Percentiles rank a stretch among this genome's conserved stretches.
Conservation (phyloP, 208 protist species). For the Trypanosoma platydactyli region DNA sequence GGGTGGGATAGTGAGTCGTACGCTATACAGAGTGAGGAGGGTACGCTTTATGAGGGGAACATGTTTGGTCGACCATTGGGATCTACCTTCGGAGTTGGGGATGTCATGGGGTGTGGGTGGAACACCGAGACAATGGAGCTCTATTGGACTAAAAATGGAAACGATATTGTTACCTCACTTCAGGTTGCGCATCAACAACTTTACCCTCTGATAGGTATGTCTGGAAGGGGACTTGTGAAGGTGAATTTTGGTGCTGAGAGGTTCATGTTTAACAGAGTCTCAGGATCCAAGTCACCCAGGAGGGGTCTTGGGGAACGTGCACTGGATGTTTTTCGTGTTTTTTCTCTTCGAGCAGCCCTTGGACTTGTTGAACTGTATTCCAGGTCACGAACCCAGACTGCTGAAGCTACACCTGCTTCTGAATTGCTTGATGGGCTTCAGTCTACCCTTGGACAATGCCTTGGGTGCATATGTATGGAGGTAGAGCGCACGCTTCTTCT, state of each 20-base stretch:
- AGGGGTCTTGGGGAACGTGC: constrained; percentile 31
- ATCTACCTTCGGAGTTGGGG: constrained; percentile 65
- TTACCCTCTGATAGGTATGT: constrained; percentile 76
- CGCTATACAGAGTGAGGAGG: constrained; percentile 75
- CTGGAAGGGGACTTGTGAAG: constrained; percentile 64
- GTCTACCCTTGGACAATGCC: constrained; percentile 31
- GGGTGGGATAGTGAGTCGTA: constrained; percentile 78
- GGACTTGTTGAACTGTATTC: constrained; percentile 27
- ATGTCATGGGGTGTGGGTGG: constrained; percentile 90
- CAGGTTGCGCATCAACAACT: constrained; percentile 30
- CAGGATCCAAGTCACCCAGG: constrained; percentile 1
- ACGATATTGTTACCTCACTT: constrained; percentile 39
- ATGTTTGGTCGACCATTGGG: constrained; percentile 46
- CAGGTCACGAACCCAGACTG: not conserved
- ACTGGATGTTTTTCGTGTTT: constrained; percentile 80
- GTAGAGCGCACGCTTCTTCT: constrained; percentile 29
- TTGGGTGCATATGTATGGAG: constrained; percentile 35
- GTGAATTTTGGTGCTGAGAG: constrained; percentile 83
- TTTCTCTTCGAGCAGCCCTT: constrained; percentile 70
- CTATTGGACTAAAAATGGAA: constrained; percentile 89
- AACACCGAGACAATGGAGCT: constrained; percentile 47
- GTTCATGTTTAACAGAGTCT: constrained; percentile 56
- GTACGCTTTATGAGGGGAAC: constrained; percentile 64
- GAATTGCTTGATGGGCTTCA: constrained; percentile 20
- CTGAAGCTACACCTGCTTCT: not conserved